Percentiles rank a stretch among this genome's conserved stretches.
These are phyloP conservation scores for Lactifluus echinatus DNA, from an alignment of 768 basidiomycete species.

Conservation along the genomic window DNA sequence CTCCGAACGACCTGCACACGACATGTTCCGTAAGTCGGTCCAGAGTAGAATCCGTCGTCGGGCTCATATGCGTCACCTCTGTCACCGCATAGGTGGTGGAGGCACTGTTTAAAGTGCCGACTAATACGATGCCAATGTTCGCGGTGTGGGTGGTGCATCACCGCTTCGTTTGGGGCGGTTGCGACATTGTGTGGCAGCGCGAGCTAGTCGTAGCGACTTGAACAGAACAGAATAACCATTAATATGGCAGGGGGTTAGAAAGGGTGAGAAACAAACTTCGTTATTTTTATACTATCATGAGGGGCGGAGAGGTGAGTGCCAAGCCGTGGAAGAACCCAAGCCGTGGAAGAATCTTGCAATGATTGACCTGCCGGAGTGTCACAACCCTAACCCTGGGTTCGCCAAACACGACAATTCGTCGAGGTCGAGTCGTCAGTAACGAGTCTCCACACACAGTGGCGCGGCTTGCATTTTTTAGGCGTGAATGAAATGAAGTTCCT, in stretches of 20 bases:
- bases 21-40: conserved; percentile 43
- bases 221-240: background rate
- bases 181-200: conserved; percentile 69
- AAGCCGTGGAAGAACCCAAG: background rate
- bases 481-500: conserved; percentile 31
- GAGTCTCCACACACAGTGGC: too few relatives aligned
- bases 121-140: conserved; percentile 41
- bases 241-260: background rate
- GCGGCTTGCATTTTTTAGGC: conserved; percentile 19
- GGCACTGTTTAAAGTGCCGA: conserved; percentile 25
- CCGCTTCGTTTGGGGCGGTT: conserved; percentile 55
- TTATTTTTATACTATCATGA: too few relatives aligned
- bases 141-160: conserved; percentile 65
- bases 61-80: conserved; percentile 28
- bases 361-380: conserved; percentile 72
- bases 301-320: background rate
- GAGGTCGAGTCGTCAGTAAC: conserved; percentile 56
- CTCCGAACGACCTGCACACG: conserved; percentile 77
- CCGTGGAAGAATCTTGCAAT: conserved; percentile 52
- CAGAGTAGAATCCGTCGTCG: conserved; percentile 30
- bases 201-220: conserved; percentile 54
- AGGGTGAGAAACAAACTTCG: conserved; percentile 32
- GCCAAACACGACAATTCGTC: background rate
- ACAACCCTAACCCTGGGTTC: conserved; percentile 42
- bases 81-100: conserved; percentile 26